Conservation (phyloP, 2,329 filamentous ascomycete species). For the Aspergillus amoenus region DNA sequence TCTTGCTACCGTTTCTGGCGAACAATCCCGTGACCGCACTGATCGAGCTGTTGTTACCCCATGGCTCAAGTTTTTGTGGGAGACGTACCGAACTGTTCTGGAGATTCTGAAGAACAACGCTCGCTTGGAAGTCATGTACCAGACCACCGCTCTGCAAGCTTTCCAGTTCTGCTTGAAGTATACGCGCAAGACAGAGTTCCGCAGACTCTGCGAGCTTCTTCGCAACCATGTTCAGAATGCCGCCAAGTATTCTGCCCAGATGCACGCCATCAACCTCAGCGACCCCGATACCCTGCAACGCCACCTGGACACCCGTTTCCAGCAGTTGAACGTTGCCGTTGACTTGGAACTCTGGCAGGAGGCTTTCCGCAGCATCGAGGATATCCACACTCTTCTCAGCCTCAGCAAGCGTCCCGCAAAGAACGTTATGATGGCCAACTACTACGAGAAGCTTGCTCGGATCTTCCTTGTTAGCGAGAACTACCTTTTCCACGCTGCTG, state of each 20-base stretch:
- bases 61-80: slow-evolving; percentile 99
- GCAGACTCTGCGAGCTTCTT: slow-evolving; percentile 94
- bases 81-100: slow-evolving; percentile 96
- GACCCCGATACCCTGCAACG: slow-evolving; percentile 96
- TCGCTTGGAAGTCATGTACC: slow-evolving; percentile 94
- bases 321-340: slow-evolving; percentile 96
- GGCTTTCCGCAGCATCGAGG: slow-evolving; percentile 97
- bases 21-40: slow-evolving; percentile 95
- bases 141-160: slow-evolving; percentile 95
- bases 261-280: slow-evolving; percentile 98
- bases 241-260: slow-evolving; percentile 97
- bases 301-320: slow-evolving; percentile 95
- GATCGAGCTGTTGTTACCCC: slow-evolving; percentile 97
- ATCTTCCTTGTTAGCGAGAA: slow-evolving; percentile 99
- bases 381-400: slow-evolving; percentile 95
- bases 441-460: slow-evolving; percentile 98
- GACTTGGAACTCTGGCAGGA: slow-evolving; percentile 99
- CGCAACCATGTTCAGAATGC: slow-evolving; percentile 99
- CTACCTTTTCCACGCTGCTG: slow-evolving; percentile 97
- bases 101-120: slow-evolving; percentile 99
- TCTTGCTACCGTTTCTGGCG: slow-evolving; percentile 93
- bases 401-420: slow-evolving; percentile 97
- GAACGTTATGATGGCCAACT: slow-evolving; percentile 99
- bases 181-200: slow-evolving; percentile 98
- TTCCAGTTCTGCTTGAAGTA: slow-evolving; percentile 99